Evolutionary conservation across 495 filamentous ascomycete species (phyloP), one percentile per base, ranked within the genome.

Genomic region (Xylaria acuta): DNA sequence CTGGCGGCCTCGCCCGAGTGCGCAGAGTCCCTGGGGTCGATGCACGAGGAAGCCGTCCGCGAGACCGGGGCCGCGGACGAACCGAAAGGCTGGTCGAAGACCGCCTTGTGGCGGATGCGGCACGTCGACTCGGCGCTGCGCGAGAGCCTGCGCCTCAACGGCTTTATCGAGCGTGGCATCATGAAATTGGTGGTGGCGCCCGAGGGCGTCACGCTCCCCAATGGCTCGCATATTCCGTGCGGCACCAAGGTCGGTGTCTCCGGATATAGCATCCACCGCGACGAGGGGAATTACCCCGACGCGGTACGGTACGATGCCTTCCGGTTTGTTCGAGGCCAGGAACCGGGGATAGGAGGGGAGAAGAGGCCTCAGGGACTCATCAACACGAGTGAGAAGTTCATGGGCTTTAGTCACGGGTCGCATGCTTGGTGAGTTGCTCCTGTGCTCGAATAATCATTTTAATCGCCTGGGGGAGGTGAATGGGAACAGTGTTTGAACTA

Each of bases 81-180:
- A 14, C 18, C 22, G 6, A 59, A 59, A n/a, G 32, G 11, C n/a
- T 67, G 65, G 65, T 56, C 65, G n/a, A 83, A 84, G 67, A 72
- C 76, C n/a, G 74, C 71, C 9, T 75, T 85, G 11, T 69, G 76
- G n/a, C 75, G 77, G 12, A 79, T 85, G 74, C 49, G 74, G 40
- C 75, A 58, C 22, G 68, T 82, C 18, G 84, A 86, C 72, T 79
- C 75, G 47, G 78, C 77, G 32, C 72, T 85, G 11, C 77, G 80
- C 38, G 84, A 86, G 71, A 83, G 79, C 59, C 76, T 86, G 73
- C 80, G 84, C 12, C 64, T 84, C 6, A 76, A 78, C 56, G 80
- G 79, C 8, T 81, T 86, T 67, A 75, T 81, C 36, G 80, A 77
- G 41, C 77, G 80, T 20, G 83, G 82, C 9, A 67, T 84, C 41